Base-by-base conservation (phyloP, 2,329 filamentous ascomycete genomes). In the Amesomyces nigricolor region DNA sequence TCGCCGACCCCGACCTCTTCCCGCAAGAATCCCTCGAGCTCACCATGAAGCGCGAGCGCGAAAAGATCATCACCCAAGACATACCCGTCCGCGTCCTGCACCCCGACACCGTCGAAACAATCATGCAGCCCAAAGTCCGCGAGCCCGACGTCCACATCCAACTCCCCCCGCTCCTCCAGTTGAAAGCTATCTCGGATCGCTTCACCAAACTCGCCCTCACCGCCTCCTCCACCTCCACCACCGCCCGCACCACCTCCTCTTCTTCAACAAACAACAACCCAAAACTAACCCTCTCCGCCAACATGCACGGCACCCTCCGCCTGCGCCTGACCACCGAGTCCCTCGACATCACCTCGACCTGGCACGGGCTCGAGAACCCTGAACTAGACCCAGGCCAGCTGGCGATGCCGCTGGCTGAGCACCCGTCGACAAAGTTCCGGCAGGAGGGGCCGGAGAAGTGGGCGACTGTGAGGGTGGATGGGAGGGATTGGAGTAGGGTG, bases 81-180 rank as follows among this genome's bases (percentile, higher is more conserved):
- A 88, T 99, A 39, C 94, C 94, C n/a, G 87, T 97, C 43, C 86
- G 91, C 16, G 91, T 99, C 1, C 80, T 99, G 9, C 85, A 89
- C 56, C 85, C 89, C 2, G 83, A 87, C 51, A 87, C 83, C 0
- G 90, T 97, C n/a, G 88, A 94, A 66, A 88, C 85, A n/a, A 85
- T 97, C 59, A 90, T 95, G 74, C 92, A 99, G 73, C 94, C 94
- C 13, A 85, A 86, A 58, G 90, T 91, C 57, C 86, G 89, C 57
- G 91, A 96, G 64, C 90, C 92, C 39, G 94, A 97, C 66, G 91
- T 96, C 2, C 88, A 97, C 72, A 95, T 99, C 66, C 85, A 91
- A 52, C 79, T 99, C 3, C 94, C 94, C 0, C 86, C 89, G 5
- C 75, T 99, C 4, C 77, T 91, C 42, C 91, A 96, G 67, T 78